A percentile compares a stretch with the other conserved stretches of the same genome.
phyloP scores from a whole-genome alignment of 2,329 filamentous ascomycete species.

The Alternaria angustiovoidea region DNA sequence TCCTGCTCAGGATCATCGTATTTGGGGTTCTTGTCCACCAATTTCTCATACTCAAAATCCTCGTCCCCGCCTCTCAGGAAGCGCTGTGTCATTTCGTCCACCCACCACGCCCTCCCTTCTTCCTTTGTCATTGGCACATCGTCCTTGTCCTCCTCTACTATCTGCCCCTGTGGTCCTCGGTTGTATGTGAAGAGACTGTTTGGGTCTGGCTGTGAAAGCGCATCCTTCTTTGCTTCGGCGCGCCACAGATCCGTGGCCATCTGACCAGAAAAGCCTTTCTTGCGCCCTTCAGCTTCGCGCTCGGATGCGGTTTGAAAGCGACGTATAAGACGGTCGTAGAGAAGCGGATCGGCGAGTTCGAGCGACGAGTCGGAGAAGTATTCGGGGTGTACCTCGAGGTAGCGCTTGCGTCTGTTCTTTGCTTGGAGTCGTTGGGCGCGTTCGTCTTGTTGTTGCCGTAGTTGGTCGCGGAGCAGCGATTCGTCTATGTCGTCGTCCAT shows the following conservation, averaged over 20 bases:
- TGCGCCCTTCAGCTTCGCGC: constrained; percentile 74
- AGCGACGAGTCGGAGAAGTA: constrained; percentile 72
- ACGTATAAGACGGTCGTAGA: constrained; percentile 83
- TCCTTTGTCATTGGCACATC: constrained; percentile 66
- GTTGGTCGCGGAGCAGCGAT: constrained; percentile 18
- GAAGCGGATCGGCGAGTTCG: constrained; percentile 74
- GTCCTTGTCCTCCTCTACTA: constrained; percentile 66
- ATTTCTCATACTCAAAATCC: constrained; percentile 75
- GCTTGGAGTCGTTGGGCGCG: constrained; percentile 57
- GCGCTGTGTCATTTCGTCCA: constrained; percentile 73
- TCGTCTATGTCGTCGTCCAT: constrained; percentile 27
- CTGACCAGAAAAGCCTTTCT: constrained; percentile 79
- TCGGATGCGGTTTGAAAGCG: constrained; percentile 78
- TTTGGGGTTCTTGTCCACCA: constrained; percentile 75
- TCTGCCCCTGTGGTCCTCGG: constrained; percentile 63
- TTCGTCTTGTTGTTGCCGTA: constrained; percentile 28
- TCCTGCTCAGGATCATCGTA: constrained; percentile 72
- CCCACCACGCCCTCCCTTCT: constrained; percentile 75
- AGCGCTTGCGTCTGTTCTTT: constrained; percentile 81
- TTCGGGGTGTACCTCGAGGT: constrained; percentile 73
- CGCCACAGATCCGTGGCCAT: constrained; percentile 80
- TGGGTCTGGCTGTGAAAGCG: constrained; percentile 63
- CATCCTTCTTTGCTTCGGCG: constrained; percentile 77
- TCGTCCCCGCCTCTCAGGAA: constrained; percentile 78
- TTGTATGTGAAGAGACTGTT: constrained; percentile 60